These are phyloP conservation scores for Avena eriantha DNA, from an alignment of 176 grass and related monocot species.

Conservation along the genomic window DNA sequence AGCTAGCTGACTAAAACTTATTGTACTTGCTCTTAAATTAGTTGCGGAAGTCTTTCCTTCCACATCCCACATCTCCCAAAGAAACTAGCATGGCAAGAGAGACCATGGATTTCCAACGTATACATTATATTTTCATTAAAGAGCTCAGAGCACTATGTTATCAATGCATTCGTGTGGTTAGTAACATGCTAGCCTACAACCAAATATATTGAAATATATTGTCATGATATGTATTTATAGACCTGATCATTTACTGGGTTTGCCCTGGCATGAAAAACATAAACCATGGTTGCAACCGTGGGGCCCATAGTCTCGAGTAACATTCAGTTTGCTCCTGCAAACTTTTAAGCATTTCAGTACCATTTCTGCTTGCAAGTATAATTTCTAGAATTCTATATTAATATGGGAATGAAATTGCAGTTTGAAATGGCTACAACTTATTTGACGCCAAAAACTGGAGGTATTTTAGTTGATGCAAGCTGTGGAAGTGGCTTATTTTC, in stretches of 20 bases:
- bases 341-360: constrained; percentile 16
- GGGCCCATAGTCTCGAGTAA: neutral
- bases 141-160: neutral
- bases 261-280: too few species aligned
- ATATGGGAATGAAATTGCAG: constrained; percentile 48
- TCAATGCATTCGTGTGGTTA: neutral
- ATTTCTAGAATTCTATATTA: constrained; percentile 6
- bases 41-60: too few species aligned
- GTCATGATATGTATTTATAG: too few species aligned
- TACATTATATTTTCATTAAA: neutral
- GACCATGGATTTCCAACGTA: neutral
- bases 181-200: too few species aligned
- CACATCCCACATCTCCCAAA: too few species aligned
- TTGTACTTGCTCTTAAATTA: too few species aligned
- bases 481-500: constrained; percentile 97
- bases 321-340: neutral
- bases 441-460: constrained; percentile 68
- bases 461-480: constrained; percentile 87
- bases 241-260: too few species aligned
- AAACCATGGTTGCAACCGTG: too few species aligned
- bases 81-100: too few species aligned
- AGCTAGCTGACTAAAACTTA: too few species aligned
- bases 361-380: constrained; percentile 8
- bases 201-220: too few species aligned
- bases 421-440: constrained; percentile 85